Evolutionary conservation across 2,329 filamentous ascomycete species (phyloP).

Genomic region (Pseudogymnoascus sp.): DNA sequence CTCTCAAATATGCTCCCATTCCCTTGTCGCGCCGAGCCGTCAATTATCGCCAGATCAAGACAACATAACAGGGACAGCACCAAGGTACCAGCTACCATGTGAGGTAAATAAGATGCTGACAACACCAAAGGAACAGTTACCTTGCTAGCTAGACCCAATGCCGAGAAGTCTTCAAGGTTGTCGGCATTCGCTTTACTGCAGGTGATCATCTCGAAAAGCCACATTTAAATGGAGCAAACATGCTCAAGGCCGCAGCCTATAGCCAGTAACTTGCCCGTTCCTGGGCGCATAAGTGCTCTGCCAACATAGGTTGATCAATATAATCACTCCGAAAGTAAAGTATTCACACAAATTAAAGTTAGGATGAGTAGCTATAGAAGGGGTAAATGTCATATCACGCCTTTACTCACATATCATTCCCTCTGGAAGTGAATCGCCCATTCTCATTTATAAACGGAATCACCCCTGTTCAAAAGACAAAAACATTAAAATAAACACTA

Average conservation of each 20-base stretch:
- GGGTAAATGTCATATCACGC: background rate
- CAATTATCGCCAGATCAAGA: background rate
- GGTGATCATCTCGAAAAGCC: conserved; percentile 1
- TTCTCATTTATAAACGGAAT: background rate
- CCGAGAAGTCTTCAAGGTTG: background rate
- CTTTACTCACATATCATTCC: background rate
- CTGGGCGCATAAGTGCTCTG: background rate
- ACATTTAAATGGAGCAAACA: conserved; percentile 6
- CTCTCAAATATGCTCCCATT: background rate
- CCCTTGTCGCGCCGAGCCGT: background rate
- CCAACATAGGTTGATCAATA: background rate
- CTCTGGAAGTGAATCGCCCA: background rate
- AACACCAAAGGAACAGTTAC: background rate
- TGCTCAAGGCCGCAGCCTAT: background rate
- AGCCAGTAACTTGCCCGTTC: background rate
- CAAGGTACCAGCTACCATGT: background rate
- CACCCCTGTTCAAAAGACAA: background rate
- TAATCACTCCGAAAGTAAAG: background rate
- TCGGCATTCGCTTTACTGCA: background rate
- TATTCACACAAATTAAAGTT: background rate
- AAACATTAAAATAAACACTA: background rate
- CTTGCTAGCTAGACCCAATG: background rate
- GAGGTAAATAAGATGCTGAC: background rate
- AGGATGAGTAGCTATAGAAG: background rate
- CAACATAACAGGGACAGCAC: background rate